These are phyloP conservation scores for Suillus lakei DNA, from an alignment of 768 basidiomycete genomes.

Conservation along the genomic window DNA sequence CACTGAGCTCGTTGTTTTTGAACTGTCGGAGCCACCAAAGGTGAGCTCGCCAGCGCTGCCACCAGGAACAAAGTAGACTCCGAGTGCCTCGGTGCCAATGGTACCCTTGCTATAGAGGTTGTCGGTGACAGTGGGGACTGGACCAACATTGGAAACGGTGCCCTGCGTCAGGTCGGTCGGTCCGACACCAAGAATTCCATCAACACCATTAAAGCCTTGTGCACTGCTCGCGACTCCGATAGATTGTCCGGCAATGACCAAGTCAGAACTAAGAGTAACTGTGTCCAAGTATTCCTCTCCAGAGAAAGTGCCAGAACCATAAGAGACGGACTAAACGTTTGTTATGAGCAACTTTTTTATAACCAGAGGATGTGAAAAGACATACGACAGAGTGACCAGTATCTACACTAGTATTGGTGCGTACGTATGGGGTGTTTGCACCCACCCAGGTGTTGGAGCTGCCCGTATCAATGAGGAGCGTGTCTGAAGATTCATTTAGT, in stretches of 20 bases:
- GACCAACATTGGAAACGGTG: conserved; percentile 11
- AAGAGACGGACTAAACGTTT: conserved; percentile 14
- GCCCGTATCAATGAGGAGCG: conserved; percentile 36
- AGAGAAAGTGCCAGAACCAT: conserved; percentile 24
- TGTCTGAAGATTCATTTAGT: conserved; percentile 20
- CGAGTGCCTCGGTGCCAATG: conserved; percentile 35
- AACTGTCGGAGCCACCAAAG: conserved; percentile 46
- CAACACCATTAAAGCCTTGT: conserved; percentile 33
- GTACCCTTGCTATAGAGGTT: conserved; percentile 35
- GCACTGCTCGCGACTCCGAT: conserved; percentile 40
- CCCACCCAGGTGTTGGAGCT: conserved; percentile 39
- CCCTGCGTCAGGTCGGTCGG: conserved; percentile 37
- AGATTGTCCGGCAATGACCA: conserved; percentile 33
- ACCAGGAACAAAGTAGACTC: conserved; percentile 37
- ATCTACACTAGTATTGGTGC: conserved; percentile 19
- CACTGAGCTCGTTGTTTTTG: conserved; percentile 18
- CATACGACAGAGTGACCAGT: conserved; percentile 26
- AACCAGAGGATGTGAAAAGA: neutral
- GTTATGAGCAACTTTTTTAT: conserved; percentile 13
- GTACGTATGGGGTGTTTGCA: conserved; percentile 23
- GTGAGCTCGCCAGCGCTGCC: conserved; percentile 16
- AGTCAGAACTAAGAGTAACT: conserved; percentile 16
- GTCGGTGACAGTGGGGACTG: conserved; percentile 36
- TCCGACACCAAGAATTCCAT: conserved; percentile 44
- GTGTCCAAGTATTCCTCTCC: conserved; percentile 24